Conservation (phyloP, 1,284 basidiomycete genomes). For the Chondrostereum purpureum region DNA sequence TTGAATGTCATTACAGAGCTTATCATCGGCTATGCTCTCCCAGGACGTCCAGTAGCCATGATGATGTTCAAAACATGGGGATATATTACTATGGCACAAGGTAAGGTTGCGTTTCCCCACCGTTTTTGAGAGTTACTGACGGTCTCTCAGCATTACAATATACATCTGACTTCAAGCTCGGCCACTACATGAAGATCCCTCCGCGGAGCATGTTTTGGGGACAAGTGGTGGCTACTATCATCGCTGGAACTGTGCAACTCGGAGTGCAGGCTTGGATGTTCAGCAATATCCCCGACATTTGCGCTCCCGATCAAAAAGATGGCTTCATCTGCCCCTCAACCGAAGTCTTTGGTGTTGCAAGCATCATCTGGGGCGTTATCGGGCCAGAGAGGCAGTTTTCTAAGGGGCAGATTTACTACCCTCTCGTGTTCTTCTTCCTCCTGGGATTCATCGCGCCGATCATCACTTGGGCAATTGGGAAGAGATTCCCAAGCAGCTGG, state of each 20-base stretch:
- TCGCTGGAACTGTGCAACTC: conserved; percentile 44
- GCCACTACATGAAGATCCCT: conserved; percentile 49
- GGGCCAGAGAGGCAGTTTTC: conserved; percentile 31
- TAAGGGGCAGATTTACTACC: conserved; percentile 30
- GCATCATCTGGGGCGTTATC: conserved; percentile 24
- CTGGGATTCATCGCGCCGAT: conserved; percentile 37
- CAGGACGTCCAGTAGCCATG: conserved; percentile 33
- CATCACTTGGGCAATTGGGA: conserved; percentile 33
- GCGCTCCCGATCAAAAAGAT: conserved; percentile 8
- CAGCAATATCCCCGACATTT: conserved; percentile 28
- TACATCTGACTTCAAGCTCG: conserved; percentile 45
- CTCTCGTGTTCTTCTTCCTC: conserved; percentile 41
- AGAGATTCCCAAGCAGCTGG: conserved; percentile 36
- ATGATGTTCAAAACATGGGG: conserved; percentile 30
- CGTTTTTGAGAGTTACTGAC: not conserved
- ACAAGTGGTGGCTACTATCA: conserved; percentile 36
- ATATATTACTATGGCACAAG: conserved; percentile 22
- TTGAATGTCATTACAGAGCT: conserved; percentile 39
- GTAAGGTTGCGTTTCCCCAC: not conserved
- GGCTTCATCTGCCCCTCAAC: conserved; percentile 40
- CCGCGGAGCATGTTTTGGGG: conserved; percentile 39
- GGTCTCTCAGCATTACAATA: conserved; percentile 27
- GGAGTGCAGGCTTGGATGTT: conserved; percentile 48
- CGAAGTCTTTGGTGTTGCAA: conserved; percentile 30
- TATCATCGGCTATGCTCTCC: conserved; percentile 30